Evolutionary conservation across 1,139 yeast species (phyloP).

Genomic region (Candida sp.): DNA sequence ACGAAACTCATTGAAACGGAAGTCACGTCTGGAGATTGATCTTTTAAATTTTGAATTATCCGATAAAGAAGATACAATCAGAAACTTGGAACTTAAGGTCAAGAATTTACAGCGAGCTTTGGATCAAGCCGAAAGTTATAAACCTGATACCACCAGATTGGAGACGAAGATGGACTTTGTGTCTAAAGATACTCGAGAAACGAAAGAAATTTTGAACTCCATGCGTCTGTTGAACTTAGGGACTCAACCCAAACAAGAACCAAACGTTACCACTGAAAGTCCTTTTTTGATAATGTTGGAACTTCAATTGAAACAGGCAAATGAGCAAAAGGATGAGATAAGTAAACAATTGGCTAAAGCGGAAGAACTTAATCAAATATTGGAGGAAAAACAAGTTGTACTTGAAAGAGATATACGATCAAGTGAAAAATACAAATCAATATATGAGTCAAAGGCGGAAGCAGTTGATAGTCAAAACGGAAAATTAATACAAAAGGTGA

Average conservation of each 20-base stretch:
- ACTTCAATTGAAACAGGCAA: slow-evolving; percentile 4
- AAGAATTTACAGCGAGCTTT: not conserved
- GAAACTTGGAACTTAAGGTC: not conserved
- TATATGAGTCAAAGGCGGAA: not conserved
- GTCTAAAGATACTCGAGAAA: not conserved
- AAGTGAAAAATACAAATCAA: not conserved
- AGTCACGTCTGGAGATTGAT: not conserved
- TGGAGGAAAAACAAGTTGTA: not conserved
- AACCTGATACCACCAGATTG: not conserved
- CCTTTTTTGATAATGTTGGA: slow-evolving; percentile 1
- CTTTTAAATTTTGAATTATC: not conserved
- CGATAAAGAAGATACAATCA: not conserved
- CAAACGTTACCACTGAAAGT: not conserved
- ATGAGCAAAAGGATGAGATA: not conserved
- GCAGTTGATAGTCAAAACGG: not conserved
- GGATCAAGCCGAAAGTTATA: not conserved
- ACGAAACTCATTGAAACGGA: not conserved
- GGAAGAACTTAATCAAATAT: not conserved
- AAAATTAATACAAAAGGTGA: not conserved
- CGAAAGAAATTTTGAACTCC: not conserved
- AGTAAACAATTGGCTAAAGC: not conserved
- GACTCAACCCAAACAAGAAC: not conserved
- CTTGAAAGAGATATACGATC: not conserved
- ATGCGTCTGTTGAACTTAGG: not conserved
- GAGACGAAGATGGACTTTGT: not conserved